phyloP scores from a whole-genome alignment of 2,329 filamentous ascomycete species.

The Fusarium irregulare region DNA sequence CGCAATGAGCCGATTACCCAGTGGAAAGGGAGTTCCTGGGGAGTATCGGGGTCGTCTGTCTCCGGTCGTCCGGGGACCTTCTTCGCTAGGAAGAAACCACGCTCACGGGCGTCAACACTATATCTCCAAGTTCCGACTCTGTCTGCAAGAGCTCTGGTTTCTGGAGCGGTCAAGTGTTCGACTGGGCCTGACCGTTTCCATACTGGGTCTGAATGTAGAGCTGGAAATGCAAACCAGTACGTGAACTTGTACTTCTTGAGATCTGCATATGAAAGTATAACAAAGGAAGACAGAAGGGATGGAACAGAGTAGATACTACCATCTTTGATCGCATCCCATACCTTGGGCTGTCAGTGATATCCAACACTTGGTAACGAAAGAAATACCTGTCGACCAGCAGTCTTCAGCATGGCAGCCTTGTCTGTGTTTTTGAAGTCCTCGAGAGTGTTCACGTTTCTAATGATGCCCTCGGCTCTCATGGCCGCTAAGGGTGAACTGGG shows the following conservation, averaged over 20 bases:
- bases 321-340: conserved; percentile 98
- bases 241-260: conserved; percentile 97
- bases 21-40: conserved; percentile 67
- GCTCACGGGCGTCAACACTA: conserved; percentile 81
- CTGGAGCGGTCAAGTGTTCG: conserved; percentile 69
- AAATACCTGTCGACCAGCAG: conserved; percentile 79
- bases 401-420: conserved; percentile 80
- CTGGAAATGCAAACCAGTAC: conserved; percentile 98
- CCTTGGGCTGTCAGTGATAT: conserved; percentile 61
- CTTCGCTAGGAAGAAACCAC: conserved; percentile 97
- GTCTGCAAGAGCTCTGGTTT: conserved; percentile 84
- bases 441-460: conserved; percentile 95
- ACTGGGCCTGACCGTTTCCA: conserved; percentile 76
- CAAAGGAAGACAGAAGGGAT: conserved; percentile 88
- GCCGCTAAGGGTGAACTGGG: conserved; percentile 74
- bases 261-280: conserved; percentile 91
- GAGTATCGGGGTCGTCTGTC: conserved; percentile 62
- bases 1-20: conserved; percentile 85
- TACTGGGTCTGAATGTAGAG: conserved; percentile 85
- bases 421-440: conserved; percentile 91
- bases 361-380: not conserved
- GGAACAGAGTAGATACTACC: conserved; percentile 96
- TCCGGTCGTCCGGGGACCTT: conserved; percentile 64
- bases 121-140: conserved; percentile 89
- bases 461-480: conserved; percentile 89